Percentiles rank a stretch among this genome's conserved stretches.
Evolutionary conservation across 805 yeast species (phyloP).

Genomic region (Candida cerambycidarum): DNA sequence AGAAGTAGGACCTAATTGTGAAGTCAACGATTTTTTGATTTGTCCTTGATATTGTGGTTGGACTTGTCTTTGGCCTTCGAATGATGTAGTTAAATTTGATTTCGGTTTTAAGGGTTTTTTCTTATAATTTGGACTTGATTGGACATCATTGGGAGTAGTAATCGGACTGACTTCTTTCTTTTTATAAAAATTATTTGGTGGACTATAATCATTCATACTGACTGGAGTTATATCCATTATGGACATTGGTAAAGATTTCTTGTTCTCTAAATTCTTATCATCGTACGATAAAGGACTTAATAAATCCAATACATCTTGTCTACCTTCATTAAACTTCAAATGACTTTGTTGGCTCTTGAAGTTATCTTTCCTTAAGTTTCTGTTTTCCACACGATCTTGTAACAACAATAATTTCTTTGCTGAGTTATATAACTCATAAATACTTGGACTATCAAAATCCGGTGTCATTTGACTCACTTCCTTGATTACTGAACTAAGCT

Average conservation of each 20-base stretch:
- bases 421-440: conserved; percentile 41
- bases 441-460: conserved; percentile 30
- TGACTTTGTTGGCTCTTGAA: conserved; percentile 23
- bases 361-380: conserved; percentile 35
- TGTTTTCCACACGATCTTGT: conserved; percentile 40
- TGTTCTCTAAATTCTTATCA: conserved; percentile 18
- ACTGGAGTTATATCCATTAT: conserved; percentile 30
- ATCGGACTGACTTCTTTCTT: conserved; percentile 22
- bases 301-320: conserved; percentile 22
- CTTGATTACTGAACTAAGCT: background rate
- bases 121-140: conserved; percentile 6
- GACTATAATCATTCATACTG: conserved; percentile 28
- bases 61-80: conserved; percentile 9
- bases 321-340: conserved; percentile 17
- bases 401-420: conserved; percentile 40
- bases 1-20: background rate
- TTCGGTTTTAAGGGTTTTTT: conserved; percentile 12
- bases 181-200: conserved; percentile 15
- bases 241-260: conserved; percentile 9
- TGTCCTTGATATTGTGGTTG: too few relatives aligned
- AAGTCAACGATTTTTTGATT: background rate
- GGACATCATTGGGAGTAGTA: conserved; percentile 11
- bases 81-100: conserved; percentile 24
- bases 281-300: conserved; percentile 42
- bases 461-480: conserved; percentile 7